Conservation (phyloP, 2,329 filamentous ascomycete genomes). For the Xylaria sp. region DNA sequence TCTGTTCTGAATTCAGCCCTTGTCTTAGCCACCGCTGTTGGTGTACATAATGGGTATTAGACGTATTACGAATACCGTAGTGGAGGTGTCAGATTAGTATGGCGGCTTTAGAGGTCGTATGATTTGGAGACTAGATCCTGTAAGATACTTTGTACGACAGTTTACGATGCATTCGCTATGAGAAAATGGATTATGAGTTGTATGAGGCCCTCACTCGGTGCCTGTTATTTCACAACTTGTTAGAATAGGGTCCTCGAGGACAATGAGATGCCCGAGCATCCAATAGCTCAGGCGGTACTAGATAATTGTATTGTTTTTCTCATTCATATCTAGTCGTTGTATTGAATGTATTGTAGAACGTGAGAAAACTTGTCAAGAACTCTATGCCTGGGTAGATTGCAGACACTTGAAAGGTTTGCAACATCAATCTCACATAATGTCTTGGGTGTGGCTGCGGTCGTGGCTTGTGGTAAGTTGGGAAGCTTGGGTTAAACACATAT, state of each 20-base stretch:
- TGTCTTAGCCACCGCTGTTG: slow-evolving; percentile 29
- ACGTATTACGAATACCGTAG: neutral
- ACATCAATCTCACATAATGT: too few relatives aligned
- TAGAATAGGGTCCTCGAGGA: slow-evolving; percentile 6
- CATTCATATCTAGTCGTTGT: neutral
- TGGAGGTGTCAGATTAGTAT: neutral
- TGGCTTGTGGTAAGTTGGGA: too few relatives aligned
- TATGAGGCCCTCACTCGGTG: neutral
- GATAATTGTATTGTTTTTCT: neutral
- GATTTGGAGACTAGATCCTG: neutral
- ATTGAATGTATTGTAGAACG: neutral
- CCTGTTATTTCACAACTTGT: neutral
- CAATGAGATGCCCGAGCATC: neutral
- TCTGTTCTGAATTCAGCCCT: slow-evolving; percentile 33
- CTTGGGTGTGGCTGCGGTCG: too few relatives aligned
- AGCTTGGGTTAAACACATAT: too few relatives aligned
- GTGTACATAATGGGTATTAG: slow-evolving; percentile 30
- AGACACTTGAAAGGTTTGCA: too few relatives aligned
- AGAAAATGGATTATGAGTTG: neutral
- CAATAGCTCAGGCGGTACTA: neutral
- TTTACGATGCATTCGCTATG: slow-evolving; percentile 7
- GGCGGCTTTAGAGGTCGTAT: neutral
- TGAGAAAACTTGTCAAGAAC: neutral
- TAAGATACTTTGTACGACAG: slow-evolving; percentile 2
- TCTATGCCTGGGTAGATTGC: too few relatives aligned